Conservation (phyloP, 2,329 filamentous ascomycete species). For the Beauveria scarabaeidicola region DNA sequence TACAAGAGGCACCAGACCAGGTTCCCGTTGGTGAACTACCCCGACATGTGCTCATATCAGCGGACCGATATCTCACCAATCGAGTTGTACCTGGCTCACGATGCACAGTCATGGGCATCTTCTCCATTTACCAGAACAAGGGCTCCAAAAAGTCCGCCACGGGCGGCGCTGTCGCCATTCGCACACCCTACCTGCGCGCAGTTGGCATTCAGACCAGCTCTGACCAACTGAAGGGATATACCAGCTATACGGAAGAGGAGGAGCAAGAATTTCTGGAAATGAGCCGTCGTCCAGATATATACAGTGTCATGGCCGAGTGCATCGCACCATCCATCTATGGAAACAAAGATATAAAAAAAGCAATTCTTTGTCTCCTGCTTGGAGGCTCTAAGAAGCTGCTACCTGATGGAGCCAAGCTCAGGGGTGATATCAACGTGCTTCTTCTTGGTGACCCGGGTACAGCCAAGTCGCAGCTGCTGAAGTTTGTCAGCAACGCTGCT, state of each 20-base stretch:
- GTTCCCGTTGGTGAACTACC: conserved; percentile 95
- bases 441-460: conserved; percentile 96
- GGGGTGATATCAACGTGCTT: conserved; percentile 96
- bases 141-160: conserved; percentile 66
- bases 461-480: conserved; percentile 92
- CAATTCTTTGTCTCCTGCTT: conserved; percentile 86
- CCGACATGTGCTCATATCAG: conserved; percentile 87
- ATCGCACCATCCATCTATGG: conserved; percentile 98
- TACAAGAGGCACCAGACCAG: conserved; percentile 95
- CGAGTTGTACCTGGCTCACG: conserved; percentile 89
- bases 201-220: conserved; percentile 87
- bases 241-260: conserved; percentile 85
- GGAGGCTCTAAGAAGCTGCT: conserved; percentile 97
- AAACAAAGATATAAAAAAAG: conserved; percentile 92
- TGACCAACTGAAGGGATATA: conserved; percentile 80
- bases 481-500: conserved; percentile 93
- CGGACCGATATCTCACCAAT: conserved; percentile 93
- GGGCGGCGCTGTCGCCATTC: conserved; percentile 81
- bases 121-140: conserved; percentile 95
- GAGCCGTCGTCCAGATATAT: conserved; percentile 85
- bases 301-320: conserved; percentile 79
- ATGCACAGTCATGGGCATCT: conserved; percentile 93
- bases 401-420: conserved; percentile 92
- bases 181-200: conserved; percentile 88
- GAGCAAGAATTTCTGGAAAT: conserved; percentile 93